phyloP scores from a whole-genome alignment of 139 green algal genomes.

The Volvox reticuliferus region DNA sequence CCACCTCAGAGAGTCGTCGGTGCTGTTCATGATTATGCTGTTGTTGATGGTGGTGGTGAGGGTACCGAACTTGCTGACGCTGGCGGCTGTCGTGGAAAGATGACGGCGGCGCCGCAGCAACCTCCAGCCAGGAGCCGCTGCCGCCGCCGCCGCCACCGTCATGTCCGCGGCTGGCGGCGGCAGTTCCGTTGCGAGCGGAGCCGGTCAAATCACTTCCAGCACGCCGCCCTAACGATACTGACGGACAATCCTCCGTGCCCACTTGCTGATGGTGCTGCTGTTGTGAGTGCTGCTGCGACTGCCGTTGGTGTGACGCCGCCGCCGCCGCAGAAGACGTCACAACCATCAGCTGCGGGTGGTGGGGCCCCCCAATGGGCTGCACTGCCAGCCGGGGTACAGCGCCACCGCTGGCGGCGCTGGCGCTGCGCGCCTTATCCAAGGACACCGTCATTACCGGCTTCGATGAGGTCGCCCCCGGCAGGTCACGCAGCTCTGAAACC shows the following conservation, averaged over 20 bases:
- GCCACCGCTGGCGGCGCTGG: neutral
- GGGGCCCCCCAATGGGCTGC: neutral
- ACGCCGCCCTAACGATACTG: neutral
- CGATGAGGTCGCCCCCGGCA: neutral
- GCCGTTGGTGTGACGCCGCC: too few species aligned
- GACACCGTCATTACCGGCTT: neutral
- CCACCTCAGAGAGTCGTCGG: neutral
- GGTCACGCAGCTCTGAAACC: neutral
- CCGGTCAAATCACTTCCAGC: too few species aligned
- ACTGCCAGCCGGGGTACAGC: neutral
- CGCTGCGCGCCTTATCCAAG: neutral
- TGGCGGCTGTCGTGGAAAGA: neutral
- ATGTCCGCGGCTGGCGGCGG: too few species aligned
- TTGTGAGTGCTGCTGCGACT: too few species aligned
- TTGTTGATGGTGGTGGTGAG: neutral
- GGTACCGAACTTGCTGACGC: too few species aligned
- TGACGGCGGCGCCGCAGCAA: neutral
- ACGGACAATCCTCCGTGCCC: neutral
- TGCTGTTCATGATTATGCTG: neutral
- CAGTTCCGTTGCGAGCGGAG: too few species aligned
- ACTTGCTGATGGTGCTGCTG: constrained; percentile 13
- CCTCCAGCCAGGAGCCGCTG: neutral
- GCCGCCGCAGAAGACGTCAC: neutral
- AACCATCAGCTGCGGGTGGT: neutral
- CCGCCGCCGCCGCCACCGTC: neutral